Evolutionary conservation across 208 protist genomes (phyloP), one percentile per base, ranked within the genome.

Genomic region (Trypanosoma brucei): DNA sequence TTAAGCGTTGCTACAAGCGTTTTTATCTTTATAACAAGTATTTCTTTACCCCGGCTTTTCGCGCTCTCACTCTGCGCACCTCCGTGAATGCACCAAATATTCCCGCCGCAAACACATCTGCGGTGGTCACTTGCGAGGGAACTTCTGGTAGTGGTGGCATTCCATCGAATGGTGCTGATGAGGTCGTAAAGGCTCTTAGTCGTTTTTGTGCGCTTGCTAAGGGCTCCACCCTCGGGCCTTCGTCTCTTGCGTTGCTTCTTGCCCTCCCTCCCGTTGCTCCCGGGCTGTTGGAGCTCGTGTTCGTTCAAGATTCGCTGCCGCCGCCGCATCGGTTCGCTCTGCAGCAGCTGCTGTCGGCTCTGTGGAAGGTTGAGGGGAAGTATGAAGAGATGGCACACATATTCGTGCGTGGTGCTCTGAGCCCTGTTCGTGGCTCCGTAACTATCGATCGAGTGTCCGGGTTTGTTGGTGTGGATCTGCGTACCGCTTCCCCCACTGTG

Each of bases 11-110:
- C 42, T 92, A 91, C 56, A 59, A 72, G 3, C 58, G 56, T 13
- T 81, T 85, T 53, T 85, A 79, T 46, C 72, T 79, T 59, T 66
- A 73, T 34, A 95, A 92, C 55, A 80, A 72, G 55, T 72, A 79
- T 40, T 72, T 92, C 11, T 68, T 95, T 11, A 79, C 84, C 1
- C 84, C 86, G 0, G 83, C 76, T 9, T 95, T 95, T 70, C 64
- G 58, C 2, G 62, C 76, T 14, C 75, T 94, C 1, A 74, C 83
- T 2, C 60, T 94, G n/a, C 79, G 82, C 33, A 1, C 49, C 36
- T 9, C 55, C 6, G 6, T 33, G 6, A 63, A 7, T 0, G 42
- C 8, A 14, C 44, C 42, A 22, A 22, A 22, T 22, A 22, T 22
- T 22, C 22, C 22, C 22, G 22, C 22, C 0, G 22, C 22, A 22